Conservation (phyloP, 306 rosid genomes). For the Vigna unguiculata region DNA sequence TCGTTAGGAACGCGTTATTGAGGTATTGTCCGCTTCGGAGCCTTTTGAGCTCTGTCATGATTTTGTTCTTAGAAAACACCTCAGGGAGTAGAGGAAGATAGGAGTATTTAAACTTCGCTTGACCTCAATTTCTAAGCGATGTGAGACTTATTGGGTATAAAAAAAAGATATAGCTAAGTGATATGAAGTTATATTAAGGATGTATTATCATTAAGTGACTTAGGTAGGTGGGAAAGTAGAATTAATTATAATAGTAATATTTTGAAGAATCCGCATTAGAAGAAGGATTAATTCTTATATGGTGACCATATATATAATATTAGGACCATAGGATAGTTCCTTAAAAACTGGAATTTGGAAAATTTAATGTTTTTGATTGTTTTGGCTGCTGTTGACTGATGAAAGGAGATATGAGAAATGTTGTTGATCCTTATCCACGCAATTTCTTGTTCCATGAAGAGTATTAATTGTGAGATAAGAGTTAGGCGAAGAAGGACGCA, state of each 20-base stretch:
- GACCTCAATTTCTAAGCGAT: too few relatives aligned
- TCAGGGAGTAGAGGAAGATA: too few relatives aligned
- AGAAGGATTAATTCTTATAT: too few relatives aligned
- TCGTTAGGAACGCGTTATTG: too few relatives aligned
- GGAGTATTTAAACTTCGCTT: too few relatives aligned
- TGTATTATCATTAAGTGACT: not conserved
- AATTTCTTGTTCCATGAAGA: not conserved
- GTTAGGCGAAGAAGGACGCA: not conserved
- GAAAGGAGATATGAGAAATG: not conserved
- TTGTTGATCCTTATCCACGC: not conserved
- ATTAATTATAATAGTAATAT: not conserved
- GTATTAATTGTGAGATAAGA: not conserved
- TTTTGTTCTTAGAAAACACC: too few relatives aligned
- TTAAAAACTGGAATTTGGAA: not conserved
- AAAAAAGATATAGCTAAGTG: too few relatives aligned
- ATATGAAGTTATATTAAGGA: not conserved
- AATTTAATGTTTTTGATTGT: not conserved
- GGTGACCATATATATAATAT: too few relatives aligned
- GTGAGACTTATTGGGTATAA: too few relatives aligned
- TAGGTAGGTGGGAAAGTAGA: not conserved
- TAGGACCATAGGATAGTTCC: not conserved
- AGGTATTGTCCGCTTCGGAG: too few relatives aligned
- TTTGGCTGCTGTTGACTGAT: constrained; percentile 33
- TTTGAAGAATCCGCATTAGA: too few relatives aligned
- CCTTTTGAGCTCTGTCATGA: too few relatives aligned